Conservation (phyloP, 495 filamentous ascomycete species). For the Aspergillus mulundensis region DNA sequence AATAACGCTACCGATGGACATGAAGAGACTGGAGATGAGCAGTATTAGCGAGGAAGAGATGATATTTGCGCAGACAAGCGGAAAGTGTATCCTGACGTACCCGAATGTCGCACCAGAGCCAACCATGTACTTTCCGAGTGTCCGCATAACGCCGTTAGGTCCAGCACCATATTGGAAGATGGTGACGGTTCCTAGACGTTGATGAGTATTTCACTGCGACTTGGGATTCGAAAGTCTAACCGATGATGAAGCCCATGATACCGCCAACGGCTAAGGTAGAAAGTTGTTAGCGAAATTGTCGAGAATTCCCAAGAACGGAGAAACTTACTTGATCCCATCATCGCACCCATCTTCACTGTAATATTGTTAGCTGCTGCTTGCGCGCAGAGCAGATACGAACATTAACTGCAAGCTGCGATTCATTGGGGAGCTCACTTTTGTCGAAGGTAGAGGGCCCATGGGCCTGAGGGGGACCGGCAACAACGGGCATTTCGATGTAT, state of each 20-base stretch:
- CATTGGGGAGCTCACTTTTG: conserved; percentile 66
- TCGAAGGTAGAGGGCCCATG: conserved; percentile 80
- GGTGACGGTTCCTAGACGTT: conserved; percentile 70
- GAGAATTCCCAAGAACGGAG: not conserved
- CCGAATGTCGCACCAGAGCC: conserved; percentile 97
- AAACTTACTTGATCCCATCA: conserved; percentile 93
- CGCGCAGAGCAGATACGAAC: not conserved
- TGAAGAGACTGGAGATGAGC: conserved; percentile 73
- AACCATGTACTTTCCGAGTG: conserved; percentile 93
- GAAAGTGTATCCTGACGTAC: conserved; percentile 45
- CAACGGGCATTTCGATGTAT: conserved; percentile 56
- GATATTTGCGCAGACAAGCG: not conserved
- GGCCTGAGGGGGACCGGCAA: conserved; percentile 54
- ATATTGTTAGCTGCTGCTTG: not conserved
- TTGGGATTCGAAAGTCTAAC: conserved; percentile 42
- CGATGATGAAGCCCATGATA: conserved; percentile 97
- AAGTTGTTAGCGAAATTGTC: conserved; percentile 12
- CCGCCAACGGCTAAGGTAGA: conserved; percentile 70
- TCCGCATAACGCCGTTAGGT: conserved; percentile 87
- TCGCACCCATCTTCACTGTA: conserved; percentile 91
- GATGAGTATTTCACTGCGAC: conserved; percentile 11
- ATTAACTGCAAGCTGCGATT: not conserved
- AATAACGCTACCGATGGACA: conserved; percentile 96
- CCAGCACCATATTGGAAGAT: conserved; percentile 93
- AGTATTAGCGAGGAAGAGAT: conserved; percentile 8